phyloP scores from a whole-genome alignment of 495 filamentous ascomycete genomes.

The Massariosphaeria phaeospora region DNA sequence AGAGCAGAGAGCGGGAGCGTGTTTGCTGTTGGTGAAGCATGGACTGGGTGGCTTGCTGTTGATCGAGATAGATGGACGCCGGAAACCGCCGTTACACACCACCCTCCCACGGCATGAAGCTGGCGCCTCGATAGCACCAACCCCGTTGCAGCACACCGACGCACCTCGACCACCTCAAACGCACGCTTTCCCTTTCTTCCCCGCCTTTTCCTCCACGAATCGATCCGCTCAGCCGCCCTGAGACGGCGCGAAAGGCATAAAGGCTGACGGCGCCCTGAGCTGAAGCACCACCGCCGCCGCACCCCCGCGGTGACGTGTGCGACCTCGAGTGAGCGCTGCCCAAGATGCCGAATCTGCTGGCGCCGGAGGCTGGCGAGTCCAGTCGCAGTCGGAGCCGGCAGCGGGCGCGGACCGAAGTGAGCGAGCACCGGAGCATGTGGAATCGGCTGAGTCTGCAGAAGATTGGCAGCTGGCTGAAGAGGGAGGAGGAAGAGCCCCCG shows the following conservation, averaged over 20 bases:
- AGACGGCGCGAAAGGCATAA: background rate
- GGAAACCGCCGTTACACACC: slow-evolving; percentile 28
- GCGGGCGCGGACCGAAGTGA: slow-evolving; percentile 23
- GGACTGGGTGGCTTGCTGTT: background rate
- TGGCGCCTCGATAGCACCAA: slow-evolving; percentile 25
- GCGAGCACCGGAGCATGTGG: slow-evolving; percentile 31
- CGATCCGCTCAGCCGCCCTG: background rate
- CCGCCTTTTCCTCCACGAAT: slow-evolving; percentile 3
- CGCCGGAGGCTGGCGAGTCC: slow-evolving; percentile 15
- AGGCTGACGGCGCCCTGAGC: background rate
- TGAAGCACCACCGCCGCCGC: slow-evolving; percentile 3
- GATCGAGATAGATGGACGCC: slow-evolving; percentile 32
- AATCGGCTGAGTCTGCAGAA: slow-evolving; percentile 34
- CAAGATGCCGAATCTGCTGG: slow-evolving; percentile 29
- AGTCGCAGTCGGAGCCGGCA: slow-evolving; percentile 19
- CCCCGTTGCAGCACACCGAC: slow-evolving; percentile 4
- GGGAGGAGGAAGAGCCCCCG: slow-evolving; percentile 33
- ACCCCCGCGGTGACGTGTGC: slow-evolving; percentile 4
- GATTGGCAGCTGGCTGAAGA: slow-evolving; percentile 36
- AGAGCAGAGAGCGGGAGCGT: background rate
- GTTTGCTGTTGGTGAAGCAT: background rate
- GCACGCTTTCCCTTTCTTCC: background rate
- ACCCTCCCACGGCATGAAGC: slow-evolving; percentile 25
- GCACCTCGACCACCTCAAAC: slow-evolving; percentile 14
- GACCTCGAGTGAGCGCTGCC: background rate